Evolutionary conservation across 805 yeast species (phyloP).

Genomic region (Lachancea mirantina): DNA sequence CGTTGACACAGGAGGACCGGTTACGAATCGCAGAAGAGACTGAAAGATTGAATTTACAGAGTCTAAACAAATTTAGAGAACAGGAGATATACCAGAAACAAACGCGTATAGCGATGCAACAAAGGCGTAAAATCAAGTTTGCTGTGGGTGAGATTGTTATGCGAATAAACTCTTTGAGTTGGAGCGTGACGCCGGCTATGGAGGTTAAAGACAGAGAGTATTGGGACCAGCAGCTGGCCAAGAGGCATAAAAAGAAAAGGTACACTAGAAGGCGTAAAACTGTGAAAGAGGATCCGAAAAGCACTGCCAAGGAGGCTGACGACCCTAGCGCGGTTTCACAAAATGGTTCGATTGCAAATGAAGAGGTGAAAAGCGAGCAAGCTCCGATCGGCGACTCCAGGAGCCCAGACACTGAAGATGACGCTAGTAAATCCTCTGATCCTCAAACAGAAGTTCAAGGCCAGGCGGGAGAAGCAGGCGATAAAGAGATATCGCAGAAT

Average conservation of each 20-base stretch:
- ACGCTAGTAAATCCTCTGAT: no score
- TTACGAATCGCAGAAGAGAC: slow-evolving; percentile 79
- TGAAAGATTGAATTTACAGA: slow-evolving; percentile 64
- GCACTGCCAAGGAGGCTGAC: neutral
- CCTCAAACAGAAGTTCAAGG: no score
- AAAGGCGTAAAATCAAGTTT: slow-evolving; percentile 56
- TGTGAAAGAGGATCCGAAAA: slow-evolving; percentile 28
- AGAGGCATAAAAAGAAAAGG: slow-evolving; percentile 39
- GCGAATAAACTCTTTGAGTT: slow-evolving; percentile 16
- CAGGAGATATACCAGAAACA: slow-evolving; percentile 78
- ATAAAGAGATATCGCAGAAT: neutral
- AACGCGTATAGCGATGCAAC: slow-evolving; percentile 63
- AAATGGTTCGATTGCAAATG: slow-evolving; percentile 17
- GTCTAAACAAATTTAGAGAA: slow-evolving; percentile 71
- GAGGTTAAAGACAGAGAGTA: slow-evolving; percentile 48
- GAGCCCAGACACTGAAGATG: neutral
- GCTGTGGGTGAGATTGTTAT: slow-evolving; percentile 36
- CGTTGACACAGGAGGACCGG: slow-evolving; percentile 38
- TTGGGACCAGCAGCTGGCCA: slow-evolving; percentile 34
- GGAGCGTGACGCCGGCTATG: slow-evolving; percentile 52
- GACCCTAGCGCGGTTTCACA: no score
- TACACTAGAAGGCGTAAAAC: slow-evolving; percentile 37
- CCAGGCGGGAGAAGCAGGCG: no score
- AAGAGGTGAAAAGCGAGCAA: slow-evolving; percentile 1
- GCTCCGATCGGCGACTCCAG: neutral